These are phyloP conservation scores for Aspergillus sp. DNA, from an alignment of 2,329 filamentous ascomycete species.

Conservation along the genomic window DNA sequence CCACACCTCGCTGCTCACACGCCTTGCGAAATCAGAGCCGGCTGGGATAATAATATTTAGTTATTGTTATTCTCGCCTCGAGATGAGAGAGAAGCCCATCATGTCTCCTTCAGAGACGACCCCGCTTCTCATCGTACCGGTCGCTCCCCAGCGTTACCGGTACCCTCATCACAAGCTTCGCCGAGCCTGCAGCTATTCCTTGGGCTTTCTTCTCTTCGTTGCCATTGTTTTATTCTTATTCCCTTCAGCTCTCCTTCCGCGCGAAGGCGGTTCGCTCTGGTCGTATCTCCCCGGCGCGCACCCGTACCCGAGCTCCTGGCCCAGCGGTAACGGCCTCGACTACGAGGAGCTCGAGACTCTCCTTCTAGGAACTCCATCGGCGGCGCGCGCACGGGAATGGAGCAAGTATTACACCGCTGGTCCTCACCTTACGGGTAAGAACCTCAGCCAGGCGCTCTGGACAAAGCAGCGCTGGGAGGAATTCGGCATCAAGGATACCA, in stretches of 20 bases:
- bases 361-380: conserved; percentile 54
- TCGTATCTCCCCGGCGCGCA: conserved; percentile 42
- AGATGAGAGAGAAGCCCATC: conserved; percentile 10
- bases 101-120: conserved; percentile 14
- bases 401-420: conserved; percentile 76
- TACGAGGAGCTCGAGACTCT: conserved; percentile 58
- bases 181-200: conserved; percentile 13
- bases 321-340: conserved; percentile 46
- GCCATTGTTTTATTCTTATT: conserved; percentile 43
- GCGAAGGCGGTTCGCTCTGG: conserved; percentile 38
- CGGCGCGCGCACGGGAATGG: conserved; percentile 65
- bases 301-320: conserved; percentile 43
- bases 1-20: neutral
- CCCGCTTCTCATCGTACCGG: conserved; percentile 8
- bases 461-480: conserved; percentile 71
- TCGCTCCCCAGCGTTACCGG: conserved; percentile 9
- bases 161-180: conserved; percentile 12
- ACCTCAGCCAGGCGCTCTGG: conserved; percentile 74
- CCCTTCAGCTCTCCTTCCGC: conserved; percentile 39
- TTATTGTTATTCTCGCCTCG: neutral
- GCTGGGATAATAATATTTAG: neutral
- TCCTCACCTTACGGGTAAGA: conserved; percentile 74
- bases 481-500: conserved; percentile 61
- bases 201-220: conserved; percentile 40
- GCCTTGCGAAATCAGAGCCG: neutral